Evolutionary conservation across 805 yeast genomes (phyloP), one percentile per base, ranked within the genome.

Genomic region (Scheffersomyces spartinae): DNA sequence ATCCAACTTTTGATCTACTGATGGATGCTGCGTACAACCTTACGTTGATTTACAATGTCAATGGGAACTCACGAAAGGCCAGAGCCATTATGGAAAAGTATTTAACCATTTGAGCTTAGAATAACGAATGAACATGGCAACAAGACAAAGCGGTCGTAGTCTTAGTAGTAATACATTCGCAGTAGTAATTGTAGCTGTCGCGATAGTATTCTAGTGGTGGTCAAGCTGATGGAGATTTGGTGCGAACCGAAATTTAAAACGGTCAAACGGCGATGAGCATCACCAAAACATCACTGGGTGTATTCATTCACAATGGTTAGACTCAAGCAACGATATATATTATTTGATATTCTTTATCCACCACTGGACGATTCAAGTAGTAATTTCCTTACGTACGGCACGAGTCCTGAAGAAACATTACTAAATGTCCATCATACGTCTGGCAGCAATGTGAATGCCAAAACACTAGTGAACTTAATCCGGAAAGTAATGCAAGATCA

Each of bases 1-100:
- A 69, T 25, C 28, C 38, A 0, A 43, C 32, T n/a, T 71, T 66
- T 25, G 82, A 77, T 45, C 43, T 86, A 32, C 72, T 66, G 47
- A 53, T 57, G 36, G 94, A 83, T 35, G 81, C 95, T 0, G 96
- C 96, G 1, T 84, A 86, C 43, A 88, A 88, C 43, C 54, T 85
- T 38, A 64, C 74, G 17, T 61, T 77, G 39, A 78, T 88, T 13
- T 88, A 83, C 49, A 74, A 73, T 30, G 59, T 68, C 35, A 76
- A 76, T 43, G 94, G 93, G 4, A 86, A 86, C 43, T 54, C 71
- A 8, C 53, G 52, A 27, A 55, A 76, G 21, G 86, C 95, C 0
- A 62, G 70, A 28, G 50, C 55, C 19, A 46, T 86, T 12, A 73
- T 83, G 53, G 78, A 76, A 26, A 53, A 64, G 43, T 77, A 80